These are phyloP conservation scores for Trifolium pratense DNA, from an alignment of 306 rosid genomes.

Conservation along the genomic window DNA sequence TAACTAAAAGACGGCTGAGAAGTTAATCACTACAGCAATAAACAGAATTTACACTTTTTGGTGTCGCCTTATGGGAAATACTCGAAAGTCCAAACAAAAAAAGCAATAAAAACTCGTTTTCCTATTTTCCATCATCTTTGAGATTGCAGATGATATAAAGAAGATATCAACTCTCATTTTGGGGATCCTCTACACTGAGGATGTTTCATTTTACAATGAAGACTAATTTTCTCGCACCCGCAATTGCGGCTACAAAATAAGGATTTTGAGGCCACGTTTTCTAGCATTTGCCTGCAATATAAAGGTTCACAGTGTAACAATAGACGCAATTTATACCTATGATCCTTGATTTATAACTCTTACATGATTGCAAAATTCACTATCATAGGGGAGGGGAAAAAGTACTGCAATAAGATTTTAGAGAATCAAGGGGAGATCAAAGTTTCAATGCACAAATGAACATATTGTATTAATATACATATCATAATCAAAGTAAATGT, in stretches of 20 bases:
- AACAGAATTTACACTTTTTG: slow-evolving; percentile 1
- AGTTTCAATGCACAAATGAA: slow-evolving; percentile 34
- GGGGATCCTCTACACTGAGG: background rate
- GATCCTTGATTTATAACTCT: background rate
- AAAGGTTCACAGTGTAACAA: too few species aligned
- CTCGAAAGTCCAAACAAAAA: slow-evolving; percentile 8
- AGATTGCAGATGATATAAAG: slow-evolving; percentile 12
- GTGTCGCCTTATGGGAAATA: background rate
- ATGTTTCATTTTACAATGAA: background rate
- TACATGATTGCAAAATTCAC: slow-evolving; percentile 6
- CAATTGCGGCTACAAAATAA: too few species aligned
- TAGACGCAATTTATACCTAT: too few species aligned
- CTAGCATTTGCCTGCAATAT: too few species aligned
- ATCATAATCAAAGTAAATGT: background rate
- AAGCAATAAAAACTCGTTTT: background rate
- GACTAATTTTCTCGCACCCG: background rate
- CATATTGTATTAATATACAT: slow-evolving; percentile 24
- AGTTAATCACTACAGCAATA: background rate
- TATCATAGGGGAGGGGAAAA: slow-evolving; percentile 25
- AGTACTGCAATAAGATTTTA: slow-evolving; percentile 8
- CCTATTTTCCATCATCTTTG: slow-evolving; percentile 5
- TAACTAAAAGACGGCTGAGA: background rate
- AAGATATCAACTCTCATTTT: background rate
- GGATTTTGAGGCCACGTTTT: too few species aligned
- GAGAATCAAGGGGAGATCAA: slow-evolving; percentile 9